Base-by-base conservation (phyloP, 768 basidiomycete genomes). In the Tulasnella calospora region DNA sequence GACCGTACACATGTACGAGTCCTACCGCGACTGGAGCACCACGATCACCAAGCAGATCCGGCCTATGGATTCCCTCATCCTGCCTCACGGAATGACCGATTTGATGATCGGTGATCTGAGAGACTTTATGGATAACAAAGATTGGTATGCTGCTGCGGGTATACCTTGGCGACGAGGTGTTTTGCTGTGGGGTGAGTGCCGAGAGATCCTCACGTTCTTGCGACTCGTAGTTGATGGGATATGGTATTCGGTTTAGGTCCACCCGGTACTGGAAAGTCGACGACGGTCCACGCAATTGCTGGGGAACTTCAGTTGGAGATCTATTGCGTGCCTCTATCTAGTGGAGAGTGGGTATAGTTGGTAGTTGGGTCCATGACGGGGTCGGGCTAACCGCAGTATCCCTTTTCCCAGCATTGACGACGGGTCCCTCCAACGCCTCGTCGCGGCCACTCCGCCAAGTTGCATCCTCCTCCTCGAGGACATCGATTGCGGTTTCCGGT, bases 401-500 rank as follows among this genome's bases (percentile, higher is more conserved):
- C 33, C 44, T 2, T 72, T 7, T 33, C 27, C 36, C 57, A 46
- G 80, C 77, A 92, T 95, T 83, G 92, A 92, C 79, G 95, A 97
- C 83, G 91, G 90, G 80, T 94, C 94, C 10, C 87, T 97, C 36
- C 92, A 90, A 30, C 91, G 92, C 13, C 89, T 96, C 44, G 94
- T 96, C 91, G 92, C 94, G 38, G 90, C 92, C 47, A 94, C 96
- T 4, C 94, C 94, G 3, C 90, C 92, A 41, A 90, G 91, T 19
- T 94, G 92, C 83, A 93, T 97, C 57, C 89, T 96, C 77, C 88
- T 97, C 17, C 88, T 97, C n/a, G 95, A 97, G 83, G 95, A 97
- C 83, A 89, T 97, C 70, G 94, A 95, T 81, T 94, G 94, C 40
- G 94, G 94, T 0, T 95, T 95, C 82, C 92, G 90, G 3, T 87